These are phyloP conservation scores for Capsicum rhomboideum DNA, from an alignment of 257 asterid genomes.

Conservation along the genomic window DNA sequence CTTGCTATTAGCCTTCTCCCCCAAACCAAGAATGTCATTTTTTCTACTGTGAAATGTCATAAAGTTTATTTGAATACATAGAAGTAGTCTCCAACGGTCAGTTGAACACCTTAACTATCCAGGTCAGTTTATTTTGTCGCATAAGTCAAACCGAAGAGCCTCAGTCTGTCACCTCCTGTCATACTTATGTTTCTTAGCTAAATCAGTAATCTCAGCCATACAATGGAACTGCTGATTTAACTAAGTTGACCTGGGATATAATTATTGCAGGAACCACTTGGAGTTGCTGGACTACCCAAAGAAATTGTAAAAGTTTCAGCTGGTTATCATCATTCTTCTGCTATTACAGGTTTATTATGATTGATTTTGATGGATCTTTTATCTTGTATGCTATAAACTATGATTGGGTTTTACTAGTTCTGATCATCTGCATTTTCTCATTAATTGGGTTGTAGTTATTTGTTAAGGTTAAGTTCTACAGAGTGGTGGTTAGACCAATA, in stretches of 20 bases:
- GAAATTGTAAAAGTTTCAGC: slow-evolving; percentile 58
- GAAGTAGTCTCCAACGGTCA: background rate
- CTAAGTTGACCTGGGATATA: slow-evolving; percentile 1
- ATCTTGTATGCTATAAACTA: background rate
- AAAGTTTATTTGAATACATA: background rate
- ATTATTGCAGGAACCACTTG: slow-evolving; percentile 58
- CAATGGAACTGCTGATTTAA: background rate
- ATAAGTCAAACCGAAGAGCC: background rate
- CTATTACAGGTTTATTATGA: slow-evolving; percentile 63
- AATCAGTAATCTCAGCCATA: background rate
- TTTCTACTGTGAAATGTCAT: background rate
- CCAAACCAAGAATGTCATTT: background rate
- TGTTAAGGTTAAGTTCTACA: no score
- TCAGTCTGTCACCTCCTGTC: background rate
- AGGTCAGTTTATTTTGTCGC: background rate
- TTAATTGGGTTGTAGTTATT: background rate
- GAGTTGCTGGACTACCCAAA: slow-evolving; percentile 53
- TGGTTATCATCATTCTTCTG: slow-evolving; percentile 95
- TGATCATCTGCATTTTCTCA: background rate
- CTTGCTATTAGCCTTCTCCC: no score
- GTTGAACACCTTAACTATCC: background rate
- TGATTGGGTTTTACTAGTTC: background rate
- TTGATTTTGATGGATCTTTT: background rate
- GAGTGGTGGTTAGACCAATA: no score
- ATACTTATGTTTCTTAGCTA: background rate